Percentiles rank a stretch among this genome's conserved stretches.
Evolutionary conservation across 164 flowering plant genomes (phyloP).

Genomic region (Nymphaea colorata): DNA sequence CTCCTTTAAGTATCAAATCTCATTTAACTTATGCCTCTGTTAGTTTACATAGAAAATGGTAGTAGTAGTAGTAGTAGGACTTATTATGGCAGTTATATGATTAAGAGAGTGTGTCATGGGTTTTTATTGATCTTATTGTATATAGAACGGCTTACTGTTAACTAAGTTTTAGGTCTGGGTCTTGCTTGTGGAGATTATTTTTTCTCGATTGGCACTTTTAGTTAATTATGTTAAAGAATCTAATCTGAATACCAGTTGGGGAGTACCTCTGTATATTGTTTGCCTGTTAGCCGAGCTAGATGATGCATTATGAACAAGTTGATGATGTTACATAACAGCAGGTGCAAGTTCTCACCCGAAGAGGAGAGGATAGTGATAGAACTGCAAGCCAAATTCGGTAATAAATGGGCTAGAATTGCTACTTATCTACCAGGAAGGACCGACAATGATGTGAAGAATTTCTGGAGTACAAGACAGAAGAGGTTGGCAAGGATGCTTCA

Average conservation of each 20-base stretch:
- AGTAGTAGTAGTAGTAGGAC: no score
- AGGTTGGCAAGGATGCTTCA: slow-evolving; percentile 69
- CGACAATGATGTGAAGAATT: slow-evolving; percentile 94
- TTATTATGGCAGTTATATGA: no score
- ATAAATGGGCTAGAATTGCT: slow-evolving; percentile 92
- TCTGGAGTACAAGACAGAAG: slow-evolving; percentile 94
- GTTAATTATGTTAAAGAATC: no score
- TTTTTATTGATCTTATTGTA: no score
- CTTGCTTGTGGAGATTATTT: no score
- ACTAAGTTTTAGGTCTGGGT: no score
- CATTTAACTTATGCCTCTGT: background rate
- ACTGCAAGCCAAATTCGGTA: slow-evolving; percentile 72
- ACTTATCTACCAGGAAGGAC: slow-evolving; percentile 75
- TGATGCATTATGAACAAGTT: background rate
- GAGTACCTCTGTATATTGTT: no score
- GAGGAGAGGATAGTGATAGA: slow-evolving; percentile 88
- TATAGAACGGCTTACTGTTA: no score
- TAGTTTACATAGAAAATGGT: background rate
- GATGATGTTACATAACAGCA: slow-evolving; percentile 20
- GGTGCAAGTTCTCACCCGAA: slow-evolving; percentile 73
- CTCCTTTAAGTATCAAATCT: background rate
- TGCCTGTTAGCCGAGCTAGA: no score
- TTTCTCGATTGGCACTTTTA: no score
- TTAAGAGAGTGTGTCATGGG: no score
- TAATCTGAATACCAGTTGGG: no score